Percentiles rank a stretch among this genome's conserved stretches.
These are phyloP conservation scores for Nicotiana tomentosiformis DNA, from an alignment of 257 asterid genomes.

Conservation along the genomic window DNA sequence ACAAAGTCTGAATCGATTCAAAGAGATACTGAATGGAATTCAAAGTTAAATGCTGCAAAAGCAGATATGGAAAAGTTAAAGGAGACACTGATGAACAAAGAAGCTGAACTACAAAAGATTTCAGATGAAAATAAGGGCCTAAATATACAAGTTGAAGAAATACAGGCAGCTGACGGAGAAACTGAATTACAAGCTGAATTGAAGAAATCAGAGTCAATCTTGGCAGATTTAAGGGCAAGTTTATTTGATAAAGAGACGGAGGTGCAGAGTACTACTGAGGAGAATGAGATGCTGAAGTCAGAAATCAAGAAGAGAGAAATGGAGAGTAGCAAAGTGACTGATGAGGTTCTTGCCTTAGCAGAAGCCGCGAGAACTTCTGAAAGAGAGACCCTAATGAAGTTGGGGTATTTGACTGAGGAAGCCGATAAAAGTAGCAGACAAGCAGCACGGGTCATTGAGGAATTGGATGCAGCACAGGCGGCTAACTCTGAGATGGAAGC, in stretches of 20 bases:
- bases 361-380: conserved; percentile 54
- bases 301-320: conserved; percentile 44
- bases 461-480: conserved; percentile 70
- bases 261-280: conserved; percentile 36
- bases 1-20: conserved; percentile 33
- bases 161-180: conserved; percentile 15
- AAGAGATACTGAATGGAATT: conserved; percentile 56
- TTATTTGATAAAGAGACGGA: conserved; percentile 43
- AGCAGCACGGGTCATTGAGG: conserved; percentile 40
- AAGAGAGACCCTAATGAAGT: conserved; percentile 54
- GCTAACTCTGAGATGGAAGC: conserved; percentile 66
- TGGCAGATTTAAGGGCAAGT: conserved; percentile 37
- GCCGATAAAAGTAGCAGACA: conserved; percentile 54
- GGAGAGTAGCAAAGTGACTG: conserved; percentile 29
- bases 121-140: conserved; percentile 21
- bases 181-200: conserved; percentile 22
- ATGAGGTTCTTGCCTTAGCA: conserved; percentile 38
- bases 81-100: conserved; percentile 29
- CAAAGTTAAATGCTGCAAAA: conserved; percentile 30
- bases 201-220: conserved; percentile 25
- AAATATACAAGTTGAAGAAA: conserved; percentile 14
- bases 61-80: conserved; percentile 45
- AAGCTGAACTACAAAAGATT: conserved; percentile 25
- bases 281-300: conserved; percentile 54
- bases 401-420: conserved; percentile 54